Evolutionary conservation across 2,329 filamentous ascomycete genomes (phyloP), one percentile per base, ranked within the genome.

Genomic region (Metarhizium album): DNA sequence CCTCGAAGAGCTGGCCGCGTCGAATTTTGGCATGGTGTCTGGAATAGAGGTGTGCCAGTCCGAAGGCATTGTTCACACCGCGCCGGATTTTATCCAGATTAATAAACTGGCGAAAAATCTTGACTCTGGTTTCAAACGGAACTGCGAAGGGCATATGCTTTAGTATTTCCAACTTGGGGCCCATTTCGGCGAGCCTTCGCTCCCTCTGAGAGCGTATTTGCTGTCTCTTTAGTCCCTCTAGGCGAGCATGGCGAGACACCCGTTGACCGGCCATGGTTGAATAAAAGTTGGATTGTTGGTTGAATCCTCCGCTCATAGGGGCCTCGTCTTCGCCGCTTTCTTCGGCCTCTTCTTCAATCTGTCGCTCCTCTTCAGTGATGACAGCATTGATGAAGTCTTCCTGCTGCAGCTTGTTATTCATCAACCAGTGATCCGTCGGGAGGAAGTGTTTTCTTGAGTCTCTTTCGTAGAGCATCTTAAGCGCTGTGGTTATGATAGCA

Each of bases 61-160:
- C 27, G 14, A 50, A 50, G 7, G 53, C 46, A 31, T 42, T 56
- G 37, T 50, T 53, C 1, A 58, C 57, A 13, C 59, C 54, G 43
- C 65, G 61, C 27, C 60, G 60, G 8, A 20, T 23, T 24, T 59
- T 60, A 66, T 98, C 93, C 4, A 90, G 73, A 29, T 80, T 70
- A n/a, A 97, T 87, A 59, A 97, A 97, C 61, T 95, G 83, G 29
- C 90, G 82, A 66, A 98, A 97, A 23, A 97, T 91, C 63, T 90
- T 82, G 4, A 98, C 93, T 45, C 93, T 77, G 0, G 87, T 93
- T 37, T 87, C 82, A 59, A 98, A 98, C 0, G 91, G 93, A 43
- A 98, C 93, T 57, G 91, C 87, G 64, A 97, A 98, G 0, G 93
- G 93, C 83, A 98, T 94, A 61, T 97, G 94, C 58, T 93, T 85